Evolutionary conservation across 192 early-diverging fungal genomes (phyloP), one percentile per base, ranked within the genome.

Genomic region (Entomortierella chlamydospora): DNA sequence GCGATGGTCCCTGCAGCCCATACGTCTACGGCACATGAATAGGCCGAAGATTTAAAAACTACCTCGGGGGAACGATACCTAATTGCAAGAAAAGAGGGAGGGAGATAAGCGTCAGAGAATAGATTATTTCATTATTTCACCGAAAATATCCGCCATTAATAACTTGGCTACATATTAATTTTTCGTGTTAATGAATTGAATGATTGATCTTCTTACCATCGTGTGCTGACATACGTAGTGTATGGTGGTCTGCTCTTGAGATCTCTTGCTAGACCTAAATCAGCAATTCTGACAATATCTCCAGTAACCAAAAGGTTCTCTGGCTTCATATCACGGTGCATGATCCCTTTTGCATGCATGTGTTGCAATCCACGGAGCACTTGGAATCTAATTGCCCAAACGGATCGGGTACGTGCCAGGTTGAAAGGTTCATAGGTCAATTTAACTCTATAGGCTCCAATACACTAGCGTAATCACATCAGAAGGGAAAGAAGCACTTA

Each of bases 21-120:
- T 23, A 99, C 82, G 81, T 99, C 98, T 25, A 99, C 96, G 9
- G 96, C 95, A 26, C 90, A 93, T 17, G 94, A 93, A 67, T 99
- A 99, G 28, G 79, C 85, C 0, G 89, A 87, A 20, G 92, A 94
- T 26, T 91, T 87, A 30, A 99, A 85, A 33, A 98, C 81, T 13
- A 99, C 90, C 83, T 99, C 98, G 47, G 98, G 98, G 7, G 98
- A 96, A 13, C 98, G 89, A 79, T 98, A 98, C 93, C 93, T 94
- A 70, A 23, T 54, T 18, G 31, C 2, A 30, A 15, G 15, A 23
- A 4, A 64, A 42, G 7, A 26, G 28, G 31, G 31, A 34, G 15
- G 63, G 26, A 22, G 41, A 29, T 22, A 34, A 29, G 11, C 18
- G 26, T 54, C 52, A 23, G 28, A 28, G 52, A 54, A 13, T n/a